Conservation (phyloP, 306 rosid genomes). For the Phaseolus lunatus region DNA sequence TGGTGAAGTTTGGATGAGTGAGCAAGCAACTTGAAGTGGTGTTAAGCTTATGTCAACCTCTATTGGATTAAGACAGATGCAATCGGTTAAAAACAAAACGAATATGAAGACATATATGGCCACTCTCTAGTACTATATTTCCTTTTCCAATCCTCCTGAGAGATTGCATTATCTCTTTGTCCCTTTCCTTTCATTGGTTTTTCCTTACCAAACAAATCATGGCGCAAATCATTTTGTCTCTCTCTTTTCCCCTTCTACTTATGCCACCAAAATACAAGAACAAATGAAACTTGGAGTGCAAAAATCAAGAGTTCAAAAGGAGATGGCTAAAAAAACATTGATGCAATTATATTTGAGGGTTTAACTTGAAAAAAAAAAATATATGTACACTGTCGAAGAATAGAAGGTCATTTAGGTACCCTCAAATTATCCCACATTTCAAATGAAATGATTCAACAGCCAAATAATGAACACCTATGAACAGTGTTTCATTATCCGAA, state of each 20-base stretch:
- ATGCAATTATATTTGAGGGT: not conserved
- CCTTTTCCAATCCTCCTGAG: not conserved
- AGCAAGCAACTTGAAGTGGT: not conserved
- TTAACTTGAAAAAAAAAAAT: not conserved
- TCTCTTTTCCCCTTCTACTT: not conserved
- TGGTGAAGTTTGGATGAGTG: no score
- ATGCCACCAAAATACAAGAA: not conserved
- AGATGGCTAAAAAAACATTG: not conserved
- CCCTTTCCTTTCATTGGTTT: not conserved
- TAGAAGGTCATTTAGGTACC: not conserved
- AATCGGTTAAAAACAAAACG: conserved; percentile 10
- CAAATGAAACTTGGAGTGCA: not conserved
- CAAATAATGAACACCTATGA: no score
- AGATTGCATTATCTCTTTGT: not conserved
- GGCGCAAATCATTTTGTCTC: not conserved
- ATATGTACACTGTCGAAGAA: not conserved
- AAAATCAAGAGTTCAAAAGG: not conserved
- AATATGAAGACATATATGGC: conserved; percentile 8
- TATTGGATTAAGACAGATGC: not conserved
- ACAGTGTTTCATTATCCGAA: no score
- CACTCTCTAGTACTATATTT: conserved; percentile 22
- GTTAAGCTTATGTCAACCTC: not conserved
- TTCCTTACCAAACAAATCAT: conserved; percentile 17
- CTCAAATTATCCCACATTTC: no score
- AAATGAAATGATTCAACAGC: conserved; percentile 12